These are phyloP conservation scores for Eucalyptus caleyi DNA, from an alignment of 345 rosid species.

Conservation along the genomic window DNA sequence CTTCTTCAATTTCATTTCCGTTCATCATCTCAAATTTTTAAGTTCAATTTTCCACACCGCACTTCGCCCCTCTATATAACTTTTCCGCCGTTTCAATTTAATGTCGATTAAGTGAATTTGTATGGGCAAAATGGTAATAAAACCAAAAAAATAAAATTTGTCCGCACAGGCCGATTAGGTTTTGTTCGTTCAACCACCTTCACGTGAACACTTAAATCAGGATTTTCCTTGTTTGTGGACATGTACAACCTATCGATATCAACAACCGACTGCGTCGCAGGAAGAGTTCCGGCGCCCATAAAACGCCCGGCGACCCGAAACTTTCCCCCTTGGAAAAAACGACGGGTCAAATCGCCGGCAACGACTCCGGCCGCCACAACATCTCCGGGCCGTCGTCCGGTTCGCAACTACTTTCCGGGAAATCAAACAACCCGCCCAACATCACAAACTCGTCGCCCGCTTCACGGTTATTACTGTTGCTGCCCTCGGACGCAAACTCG, in stretches of 20 bases:
- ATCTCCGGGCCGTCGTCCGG: constrained; percentile 20
- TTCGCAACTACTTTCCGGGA: constrained; percentile 19
- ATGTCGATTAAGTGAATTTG: background rate
- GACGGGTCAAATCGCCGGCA: constrained; percentile 20
- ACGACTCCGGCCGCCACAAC: constrained; percentile 46
- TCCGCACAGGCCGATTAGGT: background rate
- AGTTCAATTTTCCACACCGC: background rate
- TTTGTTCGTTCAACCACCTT: background rate
- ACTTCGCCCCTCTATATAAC: too few relatives aligned
- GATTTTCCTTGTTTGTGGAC: background rate
- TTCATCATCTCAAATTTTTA: background rate
- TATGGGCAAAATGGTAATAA: too few relatives aligned
- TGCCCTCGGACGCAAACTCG: constrained; percentile 20
- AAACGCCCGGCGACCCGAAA: background rate
- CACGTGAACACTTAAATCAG: background rate
- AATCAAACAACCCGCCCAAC: constrained; percentile 49
- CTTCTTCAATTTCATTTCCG: background rate
- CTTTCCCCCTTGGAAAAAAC: background rate
- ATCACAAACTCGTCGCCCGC: constrained; percentile 32
- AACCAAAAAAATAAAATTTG: background rate
- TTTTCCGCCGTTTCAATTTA: background rate
- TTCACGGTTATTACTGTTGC: background rate
- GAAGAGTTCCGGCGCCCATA: background rate
- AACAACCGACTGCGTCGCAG: background rate
- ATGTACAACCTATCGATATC: background rate